Evolutionary conservation across 805 yeast species (phyloP), one percentile per base, ranked within the genome.

Genomic region (Nakazawaea ishiwadae): DNA sequence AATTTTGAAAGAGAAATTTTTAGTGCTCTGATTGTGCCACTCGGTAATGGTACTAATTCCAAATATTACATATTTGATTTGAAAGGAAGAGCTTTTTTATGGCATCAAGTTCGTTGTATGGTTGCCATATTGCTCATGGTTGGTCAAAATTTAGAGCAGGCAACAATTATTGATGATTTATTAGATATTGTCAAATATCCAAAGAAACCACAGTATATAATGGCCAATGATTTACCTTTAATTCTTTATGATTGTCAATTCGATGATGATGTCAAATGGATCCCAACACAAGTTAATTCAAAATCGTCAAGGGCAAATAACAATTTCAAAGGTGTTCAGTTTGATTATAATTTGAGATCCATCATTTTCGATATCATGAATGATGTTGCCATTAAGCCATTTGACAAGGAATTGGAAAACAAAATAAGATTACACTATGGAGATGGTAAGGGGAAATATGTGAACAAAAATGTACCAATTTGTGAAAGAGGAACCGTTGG

Each of bases 91-190:
- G 99, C 98, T 7, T 93, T 93, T 51, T 63, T 93, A 42, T 93
- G 98, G 98, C 98, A 93, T 58, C 99, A 93, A 61, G 99, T 93
- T 15, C 75, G 99, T 44, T 89, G 96, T 51, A 93, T 93, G 93
- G 77, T 89, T 66, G 96, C 96, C 0, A 68, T 84, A 9, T 58
- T 93, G 42, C 77, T 93, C 40, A 61, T 84, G 18, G 79, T 89
- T 6, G 99, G 96, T 0, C 96, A 89, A 59, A 67, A 68, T 12
- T 69, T 75, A 16, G 99, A 93, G 58, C 43, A 56, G 0, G 82
- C 88, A 0, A 53, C 59, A 1, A 59, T 88, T 0, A 67, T 93
- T 1, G 58, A 60, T 10, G 71, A 77, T 2, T 63, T 93, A 44
- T 58, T 90, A 33, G 73, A 91, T 51, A 63, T 77, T 1, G 10